Conservation (phyloP, 2,329 filamentous ascomycete genomes). For the Fusarium pseudocircinatum region DNA sequence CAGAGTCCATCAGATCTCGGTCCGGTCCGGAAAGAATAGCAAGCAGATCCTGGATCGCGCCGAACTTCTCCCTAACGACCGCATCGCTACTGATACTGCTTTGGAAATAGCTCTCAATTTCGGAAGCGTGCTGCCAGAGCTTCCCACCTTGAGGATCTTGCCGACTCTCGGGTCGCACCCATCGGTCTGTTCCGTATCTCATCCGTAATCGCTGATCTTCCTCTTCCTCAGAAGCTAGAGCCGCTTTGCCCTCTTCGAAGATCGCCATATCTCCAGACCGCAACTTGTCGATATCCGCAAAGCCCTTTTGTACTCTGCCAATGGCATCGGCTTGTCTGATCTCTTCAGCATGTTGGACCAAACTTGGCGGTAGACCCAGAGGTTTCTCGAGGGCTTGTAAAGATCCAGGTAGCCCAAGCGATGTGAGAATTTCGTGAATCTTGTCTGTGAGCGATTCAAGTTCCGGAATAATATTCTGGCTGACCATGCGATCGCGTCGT, state of each 20-base stretch:
- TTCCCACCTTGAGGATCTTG: constrained; percentile 73
- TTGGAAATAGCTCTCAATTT: constrained; percentile 89
- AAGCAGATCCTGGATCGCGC: constrained; percentile 78
- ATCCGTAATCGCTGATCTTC: constrained; percentile 81
- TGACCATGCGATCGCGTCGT: constrained; percentile 87
- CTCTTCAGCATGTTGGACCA: constrained; percentile 92
- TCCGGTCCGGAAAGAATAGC: constrained; percentile 81
- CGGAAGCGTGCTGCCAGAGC: constrained; percentile 77
- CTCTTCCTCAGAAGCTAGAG: constrained; percentile 80
- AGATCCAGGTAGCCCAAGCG: constrained; percentile 88
- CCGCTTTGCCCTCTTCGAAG: constrained; percentile 84
- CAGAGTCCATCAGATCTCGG: constrained; percentile 83
- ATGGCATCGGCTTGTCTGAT: constrained; percentile 90
- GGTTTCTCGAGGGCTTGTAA: constrained; percentile 96
- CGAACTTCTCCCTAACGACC: constrained; percentile 80
- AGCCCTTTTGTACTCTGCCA: constrained; percentile 77
- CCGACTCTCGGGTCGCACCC: constrained; percentile 76
- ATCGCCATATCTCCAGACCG: constrained; percentile 79
- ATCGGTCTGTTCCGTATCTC: constrained; percentile 88
- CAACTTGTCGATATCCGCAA: constrained; percentile 91
- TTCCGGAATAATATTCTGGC: constrained; percentile 85
- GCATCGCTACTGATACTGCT: constrained; percentile 65
- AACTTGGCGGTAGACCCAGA: constrained; percentile 82
- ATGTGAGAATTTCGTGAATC: constrained; percentile 81
- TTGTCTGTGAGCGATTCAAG: constrained; percentile 83